Evolutionary conservation across 2,329 filamentous ascomycete species (phyloP), one percentile per base, ranked within the genome.

Genomic region (Boeremia lycopersici): DNA sequence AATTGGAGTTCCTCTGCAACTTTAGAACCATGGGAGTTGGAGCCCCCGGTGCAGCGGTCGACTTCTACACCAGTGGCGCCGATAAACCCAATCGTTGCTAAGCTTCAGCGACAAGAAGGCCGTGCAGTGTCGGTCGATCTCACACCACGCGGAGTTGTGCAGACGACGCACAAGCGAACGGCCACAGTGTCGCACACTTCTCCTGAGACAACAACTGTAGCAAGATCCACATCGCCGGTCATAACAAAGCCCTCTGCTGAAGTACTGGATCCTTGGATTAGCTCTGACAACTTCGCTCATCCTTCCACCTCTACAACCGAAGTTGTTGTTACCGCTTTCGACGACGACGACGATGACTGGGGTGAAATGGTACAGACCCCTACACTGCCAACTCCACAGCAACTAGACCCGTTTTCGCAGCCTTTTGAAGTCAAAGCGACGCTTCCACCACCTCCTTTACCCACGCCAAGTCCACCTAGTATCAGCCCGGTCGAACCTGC

Each of bases 291-390:
- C 42, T 40, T 68, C 7, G 63, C 69, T 26, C 65, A 51, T 2
- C 52, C 34, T 25, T 15, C 48, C 6, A 29, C 44, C 13, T 39
- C 53, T 13, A 62, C 57, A 28, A 9, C 42, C 38, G 30, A 54
- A 10, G 19, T 31, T 23, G 29, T 49, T 2, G 29, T 33, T 28
- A 45, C 29, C 12, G 48, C 49, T 35, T 65, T 73, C 23, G 63
- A 65, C 36, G 70, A 75, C 23, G 70, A 75, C 25, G 70, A 74
- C 23, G 73, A 76, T 26, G 71, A 75, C 23, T 76, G 74, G 74
- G 74, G 74, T 47, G 74, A 76, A 35, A 76, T 76, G 74, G 68
- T 76, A 36, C 67, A 74, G 38, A 74, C 67, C 12, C 70, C 73
- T 43, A 67, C 67, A 8, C 45, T 67, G 1, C 60, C 70, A n/a